Evolutionary conservation across 2,329 filamentous ascomycete genomes (phyloP), one percentile per base, ranked within the genome.

Genomic region (Gaeumannomyces sp.): DNA sequence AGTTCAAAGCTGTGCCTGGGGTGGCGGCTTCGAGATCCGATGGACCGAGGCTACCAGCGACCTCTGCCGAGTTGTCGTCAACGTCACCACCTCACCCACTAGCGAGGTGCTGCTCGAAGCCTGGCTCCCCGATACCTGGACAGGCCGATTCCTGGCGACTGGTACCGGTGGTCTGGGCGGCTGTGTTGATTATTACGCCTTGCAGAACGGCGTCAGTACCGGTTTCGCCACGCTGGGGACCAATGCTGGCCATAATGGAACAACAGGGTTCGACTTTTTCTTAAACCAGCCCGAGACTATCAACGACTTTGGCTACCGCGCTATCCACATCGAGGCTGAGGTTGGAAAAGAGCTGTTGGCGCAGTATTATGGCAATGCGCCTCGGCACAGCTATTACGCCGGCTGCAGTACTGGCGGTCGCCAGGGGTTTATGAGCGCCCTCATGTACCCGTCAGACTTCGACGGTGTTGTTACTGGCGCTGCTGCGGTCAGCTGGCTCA

Each of bases 361-460:
- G 14, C 69, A 72, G 0, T 85, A 83, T 71, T 87, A 87, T 68
- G 73, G 73, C 1, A 66, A 65, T 3, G 5, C 31, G 0, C 71
- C 76, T 0, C 71, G 73, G 0, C 80, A 79, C 63, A 80, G 78
- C 1, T 88, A 87, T 71, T 87, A 81, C 66, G 70, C 81, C 2
- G 85, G 85, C 10, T 88, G 85, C 70, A 87, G 83, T 0, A 81
- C 83, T 0, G 86, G 86, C 10, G 85, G 86, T 1, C 77, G 85
- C 0, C 83, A 88, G 74, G 85, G 83, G 4, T 74, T 85, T 45
- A 83, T 82, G 64, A 78, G 79, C 8, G 79, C 82, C 0, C 80
- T 87, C 68, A 69, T 74, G n/a, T 86, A 80, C 67, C 83, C 85
- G 0, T 74, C 80, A 0, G 83, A 86, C 66, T 87, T 85, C 53